Evolutionary conservation across 352 stramenopile species (phyloP), one percentile per base, ranked within the genome.

Genomic region (Phytopythium kandeliae): DNA sequence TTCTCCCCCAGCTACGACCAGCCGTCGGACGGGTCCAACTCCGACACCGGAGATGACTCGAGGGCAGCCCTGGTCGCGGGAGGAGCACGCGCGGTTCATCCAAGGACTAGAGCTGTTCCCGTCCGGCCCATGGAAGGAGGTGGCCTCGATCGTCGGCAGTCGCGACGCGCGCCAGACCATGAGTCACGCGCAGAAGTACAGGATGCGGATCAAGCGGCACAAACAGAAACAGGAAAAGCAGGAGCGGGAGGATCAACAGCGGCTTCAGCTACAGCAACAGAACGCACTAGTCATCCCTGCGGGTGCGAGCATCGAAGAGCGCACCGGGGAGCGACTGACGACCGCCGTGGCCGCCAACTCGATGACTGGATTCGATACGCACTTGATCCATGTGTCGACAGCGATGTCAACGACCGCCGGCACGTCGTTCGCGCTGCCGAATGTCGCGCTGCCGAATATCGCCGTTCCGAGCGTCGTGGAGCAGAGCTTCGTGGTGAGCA

Each of bases 161-260:
- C 64, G 68, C 16, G 70, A 75, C 11, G 51, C 61, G 3, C 59
- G 69, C 13, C 73, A 79, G 49, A 78, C 63, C 7, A 79, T 82
- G 69, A 75, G 66, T 16, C 69, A 84, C 38, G 69, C 67, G 4
- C 72, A 84, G 24, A 84, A 84, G 48, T 74, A 75, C 55, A 66
- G 72, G 17, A 65, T 80, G 48, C 67, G 65, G 49, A 78, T 83
- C 24, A 52, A 63, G 16, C 68, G 71, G 48, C 56, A 48, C 7
- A 36, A 50, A 7, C 28, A 26, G 17, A 50, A 50, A n/a, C 28
- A 50, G 44, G n/a, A 50, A 22, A 28, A 17, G 10, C n/a, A 38
- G 28, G n/a, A n/a, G n/a, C n/a, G n/a, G n/a, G n/a, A n/a, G n/a
- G n/a, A n/a, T n/a, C n/a, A n/a, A n/a, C n/a, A 40, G 28, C 28